phyloP scores from a whole-genome alignment of 164 flowering plant genomes.

The Protea cynaroides region DNA sequence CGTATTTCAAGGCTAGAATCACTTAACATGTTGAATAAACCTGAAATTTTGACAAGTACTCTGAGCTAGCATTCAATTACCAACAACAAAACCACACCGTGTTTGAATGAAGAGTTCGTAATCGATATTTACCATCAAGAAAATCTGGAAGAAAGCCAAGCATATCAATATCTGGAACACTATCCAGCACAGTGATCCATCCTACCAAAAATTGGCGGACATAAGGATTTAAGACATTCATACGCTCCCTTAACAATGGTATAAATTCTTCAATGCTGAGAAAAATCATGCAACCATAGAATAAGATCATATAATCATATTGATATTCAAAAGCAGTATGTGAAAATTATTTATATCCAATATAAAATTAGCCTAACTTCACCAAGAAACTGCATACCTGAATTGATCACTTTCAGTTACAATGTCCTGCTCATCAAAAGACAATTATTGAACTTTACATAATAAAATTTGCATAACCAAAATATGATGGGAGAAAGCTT shows the following conservation, averaged over 20 bases:
- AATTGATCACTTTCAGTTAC: conserved; percentile 98
- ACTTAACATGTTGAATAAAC: conserved; percentile 93
- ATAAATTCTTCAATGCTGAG: conserved; percentile 97
- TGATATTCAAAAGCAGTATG: neutral
- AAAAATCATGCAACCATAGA: conserved; percentile 7
- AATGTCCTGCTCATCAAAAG: conserved; percentile 67
- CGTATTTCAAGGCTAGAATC: conserved; percentile 96
- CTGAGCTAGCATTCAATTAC: conserved; percentile 3
- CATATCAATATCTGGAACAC: conserved; percentile 99
- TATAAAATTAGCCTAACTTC: conserved; percentile 7
- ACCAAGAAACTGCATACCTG: conserved; percentile 46
- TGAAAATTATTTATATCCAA: neutral
- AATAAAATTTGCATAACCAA: neutral
- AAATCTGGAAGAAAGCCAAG: conserved; percentile 99
- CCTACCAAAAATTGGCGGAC: conserved; percentile 98
- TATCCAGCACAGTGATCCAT: conserved; percentile 97
- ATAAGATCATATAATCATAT: conserved; percentile 5
- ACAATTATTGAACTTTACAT: conserved; percentile 1
- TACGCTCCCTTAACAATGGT: conserved; percentile 91
- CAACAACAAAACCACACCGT: neutral
- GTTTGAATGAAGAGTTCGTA: neutral
- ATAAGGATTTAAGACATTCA: conserved; percentile 86
- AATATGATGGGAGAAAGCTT: neutral
- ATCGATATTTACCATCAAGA: conserved; percentile 76
- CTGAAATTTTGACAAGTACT: conserved; percentile 25